Evolutionary conservation across 192 early-diverging fungal species (phyloP).

Genomic region (Pilaira anomala): DNA sequence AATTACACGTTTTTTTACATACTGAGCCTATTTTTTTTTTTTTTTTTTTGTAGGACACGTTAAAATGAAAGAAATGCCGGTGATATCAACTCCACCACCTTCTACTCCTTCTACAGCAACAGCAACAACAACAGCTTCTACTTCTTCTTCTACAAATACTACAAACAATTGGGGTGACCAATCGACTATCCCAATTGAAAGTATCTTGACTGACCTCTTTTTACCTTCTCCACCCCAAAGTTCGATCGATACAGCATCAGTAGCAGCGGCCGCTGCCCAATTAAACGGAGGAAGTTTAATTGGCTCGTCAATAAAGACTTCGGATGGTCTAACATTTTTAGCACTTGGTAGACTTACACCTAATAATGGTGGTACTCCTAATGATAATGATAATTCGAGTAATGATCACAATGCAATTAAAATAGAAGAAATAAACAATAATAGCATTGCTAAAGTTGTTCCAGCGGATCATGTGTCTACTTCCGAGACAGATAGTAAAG

Average conservation of each 20-base stretch:
- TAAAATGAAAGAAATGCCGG: no score
- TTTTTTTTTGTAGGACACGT: no score
- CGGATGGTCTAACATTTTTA: constrained; percentile 16
- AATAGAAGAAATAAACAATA: background rate
- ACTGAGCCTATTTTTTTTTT: no score
- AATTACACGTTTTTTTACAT: background rate
- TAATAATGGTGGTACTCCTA: background rate
- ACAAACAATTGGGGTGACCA: background rate
- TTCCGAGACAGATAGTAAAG: background rate
- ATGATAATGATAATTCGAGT: background rate
- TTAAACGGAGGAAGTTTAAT: constrained; percentile 24
- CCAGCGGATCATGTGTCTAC: background rate
- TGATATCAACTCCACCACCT: background rate
- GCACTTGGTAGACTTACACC: constrained; percentile 9
- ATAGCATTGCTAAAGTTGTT: no score
- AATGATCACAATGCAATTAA: background rate
- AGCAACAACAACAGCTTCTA: background rate
- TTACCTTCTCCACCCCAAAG: background rate
- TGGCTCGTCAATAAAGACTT: constrained; percentile 17
- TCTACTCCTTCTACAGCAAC: background rate
- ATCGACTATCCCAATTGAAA: constrained; percentile 4
- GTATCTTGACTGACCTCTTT: constrained; percentile 5
- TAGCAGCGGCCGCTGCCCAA: constrained; percentile 20
- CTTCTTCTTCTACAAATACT: background rate
- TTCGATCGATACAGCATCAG: constrained; percentile 14